Conservation (phyloP, 306 rosid species). For the Senna tora region DNA sequence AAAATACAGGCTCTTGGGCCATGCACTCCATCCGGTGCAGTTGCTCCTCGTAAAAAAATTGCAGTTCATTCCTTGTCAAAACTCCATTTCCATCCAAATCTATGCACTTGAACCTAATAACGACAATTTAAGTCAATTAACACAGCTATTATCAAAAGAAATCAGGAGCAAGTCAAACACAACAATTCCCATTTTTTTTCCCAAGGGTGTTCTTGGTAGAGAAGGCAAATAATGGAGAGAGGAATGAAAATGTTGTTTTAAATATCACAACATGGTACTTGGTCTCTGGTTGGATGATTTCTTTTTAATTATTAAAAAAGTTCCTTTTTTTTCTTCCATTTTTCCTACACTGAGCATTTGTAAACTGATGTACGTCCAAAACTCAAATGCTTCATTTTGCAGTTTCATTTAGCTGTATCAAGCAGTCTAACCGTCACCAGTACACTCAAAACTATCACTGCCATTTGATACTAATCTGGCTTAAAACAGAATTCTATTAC, state of each 20-base stretch:
- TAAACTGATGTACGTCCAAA: background rate
- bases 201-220: background rate
- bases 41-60: constrained; percentile 99
- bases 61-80: constrained; percentile 90
- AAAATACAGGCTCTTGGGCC: constrained; percentile 99
- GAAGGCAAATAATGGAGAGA: constrained; percentile 9
- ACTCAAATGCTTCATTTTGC: constrained; percentile 2
- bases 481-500: constrained; percentile 6
- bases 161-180: constrained; percentile 31
- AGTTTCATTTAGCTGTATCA: constrained; percentile 6
- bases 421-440: background rate
- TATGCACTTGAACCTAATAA: constrained; percentile 92
- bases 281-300: background rate
- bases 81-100: constrained; percentile 98
- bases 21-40: constrained; percentile 99
- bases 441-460: background rate
- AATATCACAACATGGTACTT: background rate
- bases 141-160: constrained; percentile 13
- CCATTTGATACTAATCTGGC: background rate
- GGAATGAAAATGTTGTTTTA: constrained; percentile 11
- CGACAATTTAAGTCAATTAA: constrained; percentile 39
- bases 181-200: constrained; percentile 18
- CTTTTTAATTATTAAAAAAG: background rate
- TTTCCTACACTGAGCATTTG: constrained; percentile 8
- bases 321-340: background rate